Percentiles rank a stretch among this genome's conserved stretches.
These are phyloP conservation scores for Torulaspora quercuum DNA, from an alignment of 805 yeast genomes.

Conservation along the genomic window DNA sequence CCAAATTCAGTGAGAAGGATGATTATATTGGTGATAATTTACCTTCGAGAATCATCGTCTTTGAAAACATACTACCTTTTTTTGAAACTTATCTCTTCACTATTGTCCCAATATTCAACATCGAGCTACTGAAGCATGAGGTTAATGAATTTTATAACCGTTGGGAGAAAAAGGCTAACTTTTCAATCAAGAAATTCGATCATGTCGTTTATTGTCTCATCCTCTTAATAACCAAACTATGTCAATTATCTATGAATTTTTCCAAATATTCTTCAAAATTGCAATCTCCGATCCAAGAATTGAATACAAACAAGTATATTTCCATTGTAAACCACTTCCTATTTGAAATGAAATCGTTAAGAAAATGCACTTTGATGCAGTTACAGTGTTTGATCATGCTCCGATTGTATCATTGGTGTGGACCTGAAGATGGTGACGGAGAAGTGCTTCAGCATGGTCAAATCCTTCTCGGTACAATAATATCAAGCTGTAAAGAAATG, in stretches of 20 bases:
- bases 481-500: slow-evolving; percentile 30
- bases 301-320: slow-evolving; percentile 26
- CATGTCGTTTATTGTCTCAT: slow-evolving; percentile 27
- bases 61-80: slow-evolving; percentile 23
- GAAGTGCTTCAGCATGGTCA: slow-evolving; percentile 29
- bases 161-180: slow-evolving; percentile 10
- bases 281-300: slow-evolving; percentile 12
- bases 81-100: slow-evolving; percentile 22
- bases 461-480: slow-evolving; percentile 30
- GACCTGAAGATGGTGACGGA: slow-evolving; percentile 37
- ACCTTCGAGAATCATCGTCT: slow-evolving; percentile 21
- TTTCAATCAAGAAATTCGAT: slow-evolving; percentile 23
- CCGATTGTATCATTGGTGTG: slow-evolving; percentile 35
- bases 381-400: slow-evolving; percentile 29
- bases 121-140: slow-evolving; percentile 18
- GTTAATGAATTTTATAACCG: slow-evolving; percentile 18
- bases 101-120: slow-evolving; percentile 29
- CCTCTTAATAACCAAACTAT: slow-evolving; percentile 25
- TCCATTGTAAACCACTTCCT: slow-evolving; percentile 27
- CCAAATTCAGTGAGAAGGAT: slow-evolving; percentile 11
- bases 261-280: slow-evolving; percentile 12
- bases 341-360: slow-evolving; percentile 24
- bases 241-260: slow-evolving; percentile 27
- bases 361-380: slow-evolving; percentile 32
- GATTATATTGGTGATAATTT: slow-evolving; percentile 15